Evolutionary conservation across 345 rosid species (phyloP), one percentile per base, ranked within the genome.

Genomic region (Eucalyptus lansdowneana): DNA sequence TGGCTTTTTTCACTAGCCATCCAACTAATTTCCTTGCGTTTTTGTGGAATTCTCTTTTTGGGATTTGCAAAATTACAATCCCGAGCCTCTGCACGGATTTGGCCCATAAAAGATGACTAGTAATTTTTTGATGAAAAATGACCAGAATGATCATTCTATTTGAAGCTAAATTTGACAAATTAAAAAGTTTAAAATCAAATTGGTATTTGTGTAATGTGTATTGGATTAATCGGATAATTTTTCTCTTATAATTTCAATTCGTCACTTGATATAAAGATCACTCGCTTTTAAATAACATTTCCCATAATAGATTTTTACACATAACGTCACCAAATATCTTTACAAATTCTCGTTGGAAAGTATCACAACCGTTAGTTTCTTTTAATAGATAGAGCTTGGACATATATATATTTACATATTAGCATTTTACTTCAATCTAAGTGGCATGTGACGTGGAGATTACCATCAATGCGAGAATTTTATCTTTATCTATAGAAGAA

Each of bases 171-270:
- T 34, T 34, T 34, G 34, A 34, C 1, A 31, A 16, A 8, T 8
- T 31, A 1, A 16, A 69, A 69, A 8, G 0, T 67, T 67, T 4
- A 4, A 29, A 14, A 14, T 1, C 0, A 67, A 67, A 0, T 0
- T 1, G 0, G 0, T 5, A 21, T 72, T 4, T 0, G 0, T 2
- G 37, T 6, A 10, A 19, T 19, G 24, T 19, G 3, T 6, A 6
- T 6, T 11, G 8, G 14, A 37, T 1, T 3, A 3, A 21, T 37
- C 0, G 2, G 0, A 1, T 76, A 76, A 76, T 37, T 37, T 76
- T 21, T 17, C 0, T 56, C 8, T 37, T 37, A 5, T 72, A 37
- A 76, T 22, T 72, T 37, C 2, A 3, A 69, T 69, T 0, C 0
- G 7, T 17, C 22, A 34, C 44, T 5, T 9, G 44, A 69, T 1